These are phyloP conservation scores for Corylus avellana DNA, from an alignment of 306 rosid genomes.

Conservation along the genomic window DNA sequence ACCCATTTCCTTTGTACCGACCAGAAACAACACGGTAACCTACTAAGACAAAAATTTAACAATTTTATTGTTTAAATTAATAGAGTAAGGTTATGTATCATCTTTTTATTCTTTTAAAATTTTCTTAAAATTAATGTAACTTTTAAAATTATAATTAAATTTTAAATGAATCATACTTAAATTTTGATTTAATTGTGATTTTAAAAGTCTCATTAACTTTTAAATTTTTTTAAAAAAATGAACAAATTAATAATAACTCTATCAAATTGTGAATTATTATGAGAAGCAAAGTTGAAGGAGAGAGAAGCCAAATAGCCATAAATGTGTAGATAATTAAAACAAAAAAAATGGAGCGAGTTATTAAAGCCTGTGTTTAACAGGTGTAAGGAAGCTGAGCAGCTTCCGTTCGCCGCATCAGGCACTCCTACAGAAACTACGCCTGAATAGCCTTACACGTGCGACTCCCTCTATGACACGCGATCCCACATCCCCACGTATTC, in stretches of 20 bases:
- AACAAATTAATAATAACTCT: too few species aligned
- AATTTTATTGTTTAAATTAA: too few species aligned
- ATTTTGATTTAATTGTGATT: too few species aligned
- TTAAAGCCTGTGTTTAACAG: slow-evolving; percentile 6
- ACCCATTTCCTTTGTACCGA: background rate
- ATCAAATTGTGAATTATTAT: too few species aligned
- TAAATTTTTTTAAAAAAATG: rapidly evolving
- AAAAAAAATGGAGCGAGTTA: background rate
- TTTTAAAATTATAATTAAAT: too few species aligned
- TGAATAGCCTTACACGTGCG: slow-evolving; percentile 33
- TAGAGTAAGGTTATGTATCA: too few species aligned
- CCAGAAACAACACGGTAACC: background rate
- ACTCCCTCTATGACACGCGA: slow-evolving; percentile 4
- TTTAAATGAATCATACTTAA: too few species aligned
- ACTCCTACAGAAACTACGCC: background rate
- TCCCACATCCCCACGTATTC: slow-evolving; percentile 26
- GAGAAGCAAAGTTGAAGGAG: background rate
- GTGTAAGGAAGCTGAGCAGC: slow-evolving; percentile 3
- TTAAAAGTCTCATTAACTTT: too few species aligned
- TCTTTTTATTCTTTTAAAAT: too few species aligned
- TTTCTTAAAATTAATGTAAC: too few species aligned
- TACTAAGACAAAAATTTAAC: too few species aligned
- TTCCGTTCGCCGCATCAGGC: slow-evolving; percentile 58
- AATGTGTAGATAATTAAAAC: background rate
- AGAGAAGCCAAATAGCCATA: background rate